Conservation (phyloP, 1,139 yeast species). For the Lodderomyces pseudojiufengensis region DNA sequence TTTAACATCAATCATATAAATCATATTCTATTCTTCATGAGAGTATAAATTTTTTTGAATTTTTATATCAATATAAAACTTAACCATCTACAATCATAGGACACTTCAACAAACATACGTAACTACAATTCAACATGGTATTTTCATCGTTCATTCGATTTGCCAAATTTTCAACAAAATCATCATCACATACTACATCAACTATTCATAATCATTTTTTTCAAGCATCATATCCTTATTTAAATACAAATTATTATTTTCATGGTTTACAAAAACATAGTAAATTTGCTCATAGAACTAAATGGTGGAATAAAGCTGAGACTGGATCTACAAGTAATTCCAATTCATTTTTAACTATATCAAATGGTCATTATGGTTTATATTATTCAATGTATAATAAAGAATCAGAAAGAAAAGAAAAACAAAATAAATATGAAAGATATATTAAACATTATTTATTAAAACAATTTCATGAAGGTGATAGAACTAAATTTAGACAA, state of each 20-base stretch:
- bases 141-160: conserved; percentile 14
- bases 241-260: conserved; percentile 16
- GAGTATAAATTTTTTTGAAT: no score
- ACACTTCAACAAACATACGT: no score
- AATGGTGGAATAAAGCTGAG: conserved; percentile 26
- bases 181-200: not conserved
- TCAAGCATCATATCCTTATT: conserved; percentile 39
- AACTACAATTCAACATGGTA: no score
- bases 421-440: conserved; percentile 9
- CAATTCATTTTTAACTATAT: conserved; percentile 28
- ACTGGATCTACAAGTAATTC: conserved; percentile 30
- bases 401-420: conserved; percentile 20
- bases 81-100: no score
- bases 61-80: not conserved
- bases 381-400: conserved; percentile 42
- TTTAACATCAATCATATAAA: no score
- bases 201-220: conserved; percentile 27
- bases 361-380: conserved; percentile 43
- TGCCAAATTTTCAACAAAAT: conserved; percentile 10
- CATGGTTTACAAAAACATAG: conserved; percentile 21
- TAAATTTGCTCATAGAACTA: conserved; percentile 5
- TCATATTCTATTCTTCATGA: no score
- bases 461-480: conserved; percentile 11
- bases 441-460: conserved; percentile 12
- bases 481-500: conserved; percentile 8